Percentiles rank a stretch among this genome's conserved stretches.
Evolutionary conservation across 371 early-diverging fungal species (phyloP).

Genomic region (Syncephalis plumigaleata): DNA sequence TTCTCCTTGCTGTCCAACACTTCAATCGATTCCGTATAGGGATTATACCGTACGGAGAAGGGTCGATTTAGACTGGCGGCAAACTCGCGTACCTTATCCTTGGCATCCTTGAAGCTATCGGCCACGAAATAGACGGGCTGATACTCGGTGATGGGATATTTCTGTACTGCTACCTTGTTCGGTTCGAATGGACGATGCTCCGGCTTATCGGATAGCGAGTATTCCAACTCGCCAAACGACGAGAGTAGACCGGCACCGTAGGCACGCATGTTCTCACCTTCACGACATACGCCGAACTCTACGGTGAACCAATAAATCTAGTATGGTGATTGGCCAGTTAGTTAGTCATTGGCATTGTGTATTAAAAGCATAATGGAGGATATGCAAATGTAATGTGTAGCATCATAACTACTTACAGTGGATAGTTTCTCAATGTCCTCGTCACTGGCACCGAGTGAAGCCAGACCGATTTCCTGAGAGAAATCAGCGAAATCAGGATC

Average conservation of each 20-base stretch:
- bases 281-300: constrained; percentile 84
- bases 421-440: constrained; percentile 78
- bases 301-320: constrained; percentile 85
- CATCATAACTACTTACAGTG: constrained; percentile 30
- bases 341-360: not conserved
- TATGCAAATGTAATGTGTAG: constrained; percentile 4
- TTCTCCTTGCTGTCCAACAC: constrained; percentile 74
- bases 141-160: constrained; percentile 89
- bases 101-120: constrained; percentile 83
- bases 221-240: constrained; percentile 90
- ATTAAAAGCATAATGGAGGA: not conserved
- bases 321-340: not conserved
- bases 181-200: constrained; percentile 73
- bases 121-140: constrained; percentile 93
- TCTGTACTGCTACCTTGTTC: constrained; percentile 48
- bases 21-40: constrained; percentile 79
- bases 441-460: constrained; percentile 83
- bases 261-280: constrained; percentile 62
- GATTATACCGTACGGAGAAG: constrained; percentile 84
- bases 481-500: constrained; percentile 93
- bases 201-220: constrained; percentile 65
- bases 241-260: constrained; percentile 89
- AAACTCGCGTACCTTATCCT: constrained; percentile 78
- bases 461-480: constrained; percentile 88
- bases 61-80: constrained; percentile 60